Evolutionary conservation across 768 basidiomycete genomes (phyloP), one percentile per base, ranked within the genome.

Genomic region (Collybia sp.): DNA sequence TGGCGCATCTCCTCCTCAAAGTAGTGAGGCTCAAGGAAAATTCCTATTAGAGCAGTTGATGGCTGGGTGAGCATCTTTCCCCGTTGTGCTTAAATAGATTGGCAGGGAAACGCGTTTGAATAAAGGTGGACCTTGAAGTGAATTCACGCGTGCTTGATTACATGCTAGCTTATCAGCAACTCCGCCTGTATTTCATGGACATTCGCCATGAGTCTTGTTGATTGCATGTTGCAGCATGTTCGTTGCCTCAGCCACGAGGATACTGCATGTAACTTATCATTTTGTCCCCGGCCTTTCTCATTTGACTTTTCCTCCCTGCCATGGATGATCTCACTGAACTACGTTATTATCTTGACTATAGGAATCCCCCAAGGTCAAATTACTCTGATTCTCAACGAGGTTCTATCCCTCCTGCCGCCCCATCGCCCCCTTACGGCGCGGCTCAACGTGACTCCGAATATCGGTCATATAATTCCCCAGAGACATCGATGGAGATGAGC

Each of bases 1-100:
- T 12, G 72, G 72, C 44, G 69, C 79, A 45, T 79, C 80, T 17
- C 76, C 80, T 3, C 68, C 76, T 11, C 77, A 74, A 48, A 25
- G 8, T 8, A 79, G 74, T 54, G 84, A 88, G 50, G 64, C 77
- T 0, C 85, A 87, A 59, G 82, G 83, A 47, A 88, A 89, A 66
- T 71, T 82, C 49, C 61, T 91, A 53, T 65, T 92, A 49, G 88
- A 92, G 53, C 85, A 89, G 59, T 69, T 92, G 49, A 87, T 92
- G 82, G 72, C 81, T 46, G 83, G 85, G 88, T 91, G 60, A 67
- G 84, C 72, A 12, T 49, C 45, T 20, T 46, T 46, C 40, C 30
- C 25, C 41, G 40, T 47, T 12, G n/a, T 12, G 3, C 41, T 33
- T 40, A 25, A 25, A 25, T 25, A 25, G 25, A 25, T 25, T 8